Conservation (phyloP, 2,329 filamentous ascomycete species). For the Sphaerulina populicola region DNA sequence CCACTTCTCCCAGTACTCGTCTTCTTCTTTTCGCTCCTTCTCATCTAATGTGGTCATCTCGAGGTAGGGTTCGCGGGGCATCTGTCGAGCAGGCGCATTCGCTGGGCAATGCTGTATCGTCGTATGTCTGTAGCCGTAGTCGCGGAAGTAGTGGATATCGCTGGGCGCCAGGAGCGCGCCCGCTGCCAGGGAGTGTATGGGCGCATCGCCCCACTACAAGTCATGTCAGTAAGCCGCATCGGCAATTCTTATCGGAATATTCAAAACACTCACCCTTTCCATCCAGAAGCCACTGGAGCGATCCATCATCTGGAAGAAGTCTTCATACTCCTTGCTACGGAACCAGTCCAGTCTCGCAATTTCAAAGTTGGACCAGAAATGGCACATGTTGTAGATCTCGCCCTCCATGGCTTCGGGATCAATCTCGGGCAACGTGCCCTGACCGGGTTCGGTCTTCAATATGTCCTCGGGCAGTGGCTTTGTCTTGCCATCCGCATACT, state of each 20-base stretch:
- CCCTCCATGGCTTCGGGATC: conserved; percentile 93
- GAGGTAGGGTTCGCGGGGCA: conserved; percentile 69
- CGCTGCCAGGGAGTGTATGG: conserved; percentile 93
- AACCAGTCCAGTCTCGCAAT: conserved; percentile 94
- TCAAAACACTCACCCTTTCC: conserved; percentile 67
- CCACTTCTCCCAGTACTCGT: conserved; percentile 87
- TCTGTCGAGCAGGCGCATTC: conserved; percentile 82
- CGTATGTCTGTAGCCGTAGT: conserved; percentile 95
- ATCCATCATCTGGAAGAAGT: conserved; percentile 99
- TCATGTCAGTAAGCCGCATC: conserved; percentile 33
- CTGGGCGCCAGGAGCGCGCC: conserved; percentile 71
- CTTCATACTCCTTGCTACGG: conserved; percentile 92
- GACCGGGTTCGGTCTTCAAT: conserved; percentile 63
- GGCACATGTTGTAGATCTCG: conserved; percentile 99
- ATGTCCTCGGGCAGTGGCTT: conserved; percentile 72
- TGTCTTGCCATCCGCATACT: conserved; percentile 58
- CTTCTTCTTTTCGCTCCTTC: conserved; percentile 79
- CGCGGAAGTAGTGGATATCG: conserved; percentile 97
- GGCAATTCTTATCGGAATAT: conserved; percentile 17
- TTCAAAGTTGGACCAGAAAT: conserved; percentile 99
- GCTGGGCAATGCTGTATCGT: conserved; percentile 98
- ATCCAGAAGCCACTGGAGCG: conserved; percentile 97
- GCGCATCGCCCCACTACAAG: conserved; percentile 91
- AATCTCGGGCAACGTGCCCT: conserved; percentile 65
- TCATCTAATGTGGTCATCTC: conserved; percentile 43